Percentiles rank a stretch among this genome's conserved stretches.
Evolutionary conservation across 2,329 filamentous ascomycete genomes (phyloP).

Genomic region (Pseudocercospora musae): DNA sequence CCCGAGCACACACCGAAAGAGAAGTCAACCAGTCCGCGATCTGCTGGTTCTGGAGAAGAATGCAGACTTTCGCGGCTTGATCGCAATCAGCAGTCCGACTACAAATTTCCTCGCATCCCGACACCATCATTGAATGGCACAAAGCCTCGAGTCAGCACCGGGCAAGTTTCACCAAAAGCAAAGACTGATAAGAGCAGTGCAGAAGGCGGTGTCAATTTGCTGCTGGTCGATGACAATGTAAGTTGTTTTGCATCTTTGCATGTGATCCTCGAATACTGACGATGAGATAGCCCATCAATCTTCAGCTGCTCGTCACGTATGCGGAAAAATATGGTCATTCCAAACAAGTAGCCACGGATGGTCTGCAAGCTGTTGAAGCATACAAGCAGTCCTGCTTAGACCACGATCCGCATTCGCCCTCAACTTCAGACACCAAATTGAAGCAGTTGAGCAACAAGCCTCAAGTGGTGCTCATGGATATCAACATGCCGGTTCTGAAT

Average conservation of each 20-base stretch:
- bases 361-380: slow-evolving; percentile 48
- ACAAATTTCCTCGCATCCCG: slow-evolving; percentile 22
- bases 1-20: background rate
- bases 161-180: slow-evolving; percentile 5
- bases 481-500: slow-evolving; percentile 35
- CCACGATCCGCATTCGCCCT: background rate
- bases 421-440: background rate
- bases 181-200: slow-evolving; percentile 9
- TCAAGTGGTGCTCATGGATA: slow-evolving; percentile 43
- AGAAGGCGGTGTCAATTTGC: slow-evolving; percentile 24
- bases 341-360: slow-evolving; percentile 46
- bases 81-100: slow-evolving; percentile 16
- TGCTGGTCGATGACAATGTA: slow-evolving; percentile 37
- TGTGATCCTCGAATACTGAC: background rate
- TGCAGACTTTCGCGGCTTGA: slow-evolving; percentile 9
- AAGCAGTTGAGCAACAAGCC: slow-evolving; percentile 9
- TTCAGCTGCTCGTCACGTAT: slow-evolving; percentile 33
- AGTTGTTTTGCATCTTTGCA: background rate
- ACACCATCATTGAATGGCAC: slow-evolving; percentile 22
- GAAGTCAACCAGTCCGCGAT: slow-evolving; percentile 1
- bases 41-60: background rate
- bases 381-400: slow-evolving; percentile 33
- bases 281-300: slow-evolving; percentile 29
- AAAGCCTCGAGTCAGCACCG: slow-evolving; percentile 9
- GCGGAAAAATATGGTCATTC: slow-evolving; percentile 38